A percentile compares a stretch with the other conserved stretches of the same genome.
Conservation (phyloP, 1,139 yeast species). For the Blastobotrys buckinghamii region DNA sequence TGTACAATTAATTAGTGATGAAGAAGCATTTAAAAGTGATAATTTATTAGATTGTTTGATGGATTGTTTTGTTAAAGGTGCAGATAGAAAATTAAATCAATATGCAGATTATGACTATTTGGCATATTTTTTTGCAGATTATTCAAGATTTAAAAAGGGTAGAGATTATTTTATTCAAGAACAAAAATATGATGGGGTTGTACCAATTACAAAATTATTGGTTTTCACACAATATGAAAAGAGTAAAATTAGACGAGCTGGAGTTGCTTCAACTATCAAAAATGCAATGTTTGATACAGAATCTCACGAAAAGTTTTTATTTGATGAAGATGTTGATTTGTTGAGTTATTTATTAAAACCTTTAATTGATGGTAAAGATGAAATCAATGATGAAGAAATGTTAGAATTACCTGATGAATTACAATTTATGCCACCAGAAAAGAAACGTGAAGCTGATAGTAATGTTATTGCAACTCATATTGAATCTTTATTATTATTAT, state of each 20-base stretch:
- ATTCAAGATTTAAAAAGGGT: constrained; percentile 69
- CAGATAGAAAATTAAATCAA: constrained; percentile 62
- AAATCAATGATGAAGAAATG: constrained; percentile 76
- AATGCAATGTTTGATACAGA: constrained; percentile 80
- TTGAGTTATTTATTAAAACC: constrained; percentile 81
- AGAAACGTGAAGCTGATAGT: constrained; percentile 64
- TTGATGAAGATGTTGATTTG: constrained; percentile 60
- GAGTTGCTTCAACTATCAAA: constrained; percentile 89
- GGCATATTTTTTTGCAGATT: constrained; percentile 84
- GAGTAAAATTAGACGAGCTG: constrained; percentile 76
- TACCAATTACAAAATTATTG: constrained; percentile 72
- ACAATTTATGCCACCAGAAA: constrained; percentile 72
- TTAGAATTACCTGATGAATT: constrained; percentile 85
- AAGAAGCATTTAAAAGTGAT: constrained; percentile 35
- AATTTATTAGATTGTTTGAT: constrained; percentile 73
- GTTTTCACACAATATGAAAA: constrained; percentile 84
- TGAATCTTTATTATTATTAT: constrained; percentile 69
- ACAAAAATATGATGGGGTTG: constrained; percentile 68
- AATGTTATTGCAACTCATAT: constrained; percentile 61
- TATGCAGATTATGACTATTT: constrained; percentile 76
- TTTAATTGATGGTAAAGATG: constrained; percentile 67
- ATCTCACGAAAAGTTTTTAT: constrained; percentile 54
- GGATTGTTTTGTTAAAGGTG: constrained; percentile 88
- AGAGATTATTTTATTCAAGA: constrained; percentile 67
- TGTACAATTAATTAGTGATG: constrained; percentile 6